Conservation (phyloP, 2,329 filamentous ascomycete genomes). For the Diaporthe citri region DNA sequence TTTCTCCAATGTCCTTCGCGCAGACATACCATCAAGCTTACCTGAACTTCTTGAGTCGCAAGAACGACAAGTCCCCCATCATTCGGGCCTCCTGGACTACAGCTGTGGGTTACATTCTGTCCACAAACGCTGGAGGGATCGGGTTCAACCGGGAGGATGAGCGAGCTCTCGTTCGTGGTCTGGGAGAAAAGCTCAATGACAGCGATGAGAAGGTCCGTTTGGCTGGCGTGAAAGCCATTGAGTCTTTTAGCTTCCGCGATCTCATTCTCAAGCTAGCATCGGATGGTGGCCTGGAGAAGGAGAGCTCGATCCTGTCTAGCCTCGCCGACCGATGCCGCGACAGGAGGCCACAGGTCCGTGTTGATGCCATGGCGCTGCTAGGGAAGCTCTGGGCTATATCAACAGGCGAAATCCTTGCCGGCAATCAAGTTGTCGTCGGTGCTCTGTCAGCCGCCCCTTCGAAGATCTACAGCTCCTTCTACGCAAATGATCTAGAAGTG, state of each 20-base stretch:
- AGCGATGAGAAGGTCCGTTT: conserved; percentile 91
- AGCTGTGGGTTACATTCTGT: conserved; percentile 84
- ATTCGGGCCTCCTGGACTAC: conserved; percentile 91
- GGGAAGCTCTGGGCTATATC: conserved; percentile 95
- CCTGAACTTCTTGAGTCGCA: conserved; percentile 85
- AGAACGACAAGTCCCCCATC: conserved; percentile 85
- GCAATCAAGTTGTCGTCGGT: conserved; percentile 79
- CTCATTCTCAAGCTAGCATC: conserved; percentile 85
- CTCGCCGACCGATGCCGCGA: conserved; percentile 92
- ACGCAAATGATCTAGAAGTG: conserved; percentile 89
- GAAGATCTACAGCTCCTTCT: conserved; percentile 87
- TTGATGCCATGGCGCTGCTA: conserved; percentile 87
- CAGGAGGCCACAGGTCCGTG: conserved; percentile 82
- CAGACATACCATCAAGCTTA: conserved; percentile 85
- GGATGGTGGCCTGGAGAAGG: conserved; percentile 79
- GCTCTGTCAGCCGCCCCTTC: conserved; percentile 87
- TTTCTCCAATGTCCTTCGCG: conserved; percentile 90
- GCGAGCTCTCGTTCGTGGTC: conserved; percentile 75
- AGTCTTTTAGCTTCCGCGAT: conserved; percentile 82
- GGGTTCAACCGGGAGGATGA: conserved; percentile 89
- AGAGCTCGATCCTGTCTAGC: conserved; percentile 83
- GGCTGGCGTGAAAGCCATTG: conserved; percentile 87
- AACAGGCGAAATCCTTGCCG: conserved; percentile 85
- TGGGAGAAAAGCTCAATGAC: conserved; percentile 87
- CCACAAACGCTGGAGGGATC: conserved; percentile 92